Percentiles rank a stretch among this genome's conserved stretches.
These are phyloP conservation scores for Prunus fruticosa DNA, from an alignment of 306 rosid species.

Conservation along the genomic window DNA sequence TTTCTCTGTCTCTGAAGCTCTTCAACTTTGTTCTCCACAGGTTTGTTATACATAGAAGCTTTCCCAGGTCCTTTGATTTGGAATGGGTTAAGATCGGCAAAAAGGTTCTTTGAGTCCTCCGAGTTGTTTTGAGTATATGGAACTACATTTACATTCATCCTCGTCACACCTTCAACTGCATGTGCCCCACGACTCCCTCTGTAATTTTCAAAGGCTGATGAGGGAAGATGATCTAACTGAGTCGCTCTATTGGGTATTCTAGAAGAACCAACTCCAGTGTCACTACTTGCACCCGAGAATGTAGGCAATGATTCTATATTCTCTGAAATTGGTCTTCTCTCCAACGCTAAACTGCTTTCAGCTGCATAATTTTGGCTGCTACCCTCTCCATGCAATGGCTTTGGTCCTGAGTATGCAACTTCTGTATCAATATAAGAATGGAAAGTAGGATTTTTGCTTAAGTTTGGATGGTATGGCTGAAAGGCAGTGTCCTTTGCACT, in stretches of 20 bases:
- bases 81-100: slow-evolving; percentile 92
- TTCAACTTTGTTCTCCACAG: slow-evolving; percentile 59
- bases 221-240: slow-evolving; percentile 45
- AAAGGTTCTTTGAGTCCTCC: slow-evolving; percentile 69
- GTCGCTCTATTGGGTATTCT: slow-evolving; percentile 34
- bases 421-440: slow-evolving; percentile 49
- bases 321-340: slow-evolving; percentile 48
- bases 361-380: slow-evolving; percentile 55
- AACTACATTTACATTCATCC: slow-evolving; percentile 78
- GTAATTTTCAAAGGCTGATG: slow-evolving; percentile 49
- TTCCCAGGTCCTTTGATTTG: slow-evolving; percentile 86
- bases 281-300: slow-evolving; percentile 40
- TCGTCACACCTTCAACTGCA: slow-evolving; percentile 61
- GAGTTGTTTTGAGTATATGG: slow-evolving; percentile 66
- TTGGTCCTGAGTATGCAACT: slow-evolving; percentile 45
- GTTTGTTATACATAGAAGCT: slow-evolving; percentile 51
- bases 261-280: slow-evolving; percentile 50
- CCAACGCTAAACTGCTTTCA: slow-evolving; percentile 39
- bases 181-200: slow-evolving; percentile 72
- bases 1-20: slow-evolving; percentile 52
- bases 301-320: slow-evolving; percentile 48
- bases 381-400: slow-evolving; percentile 66
- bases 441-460: slow-evolving; percentile 38
- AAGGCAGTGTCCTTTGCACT: slow-evolving; percentile 53
- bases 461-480: slow-evolving; percentile 58